phyloP scores from a whole-genome alignment of 306 rosid species.

The Cicer bijugum region DNA sequence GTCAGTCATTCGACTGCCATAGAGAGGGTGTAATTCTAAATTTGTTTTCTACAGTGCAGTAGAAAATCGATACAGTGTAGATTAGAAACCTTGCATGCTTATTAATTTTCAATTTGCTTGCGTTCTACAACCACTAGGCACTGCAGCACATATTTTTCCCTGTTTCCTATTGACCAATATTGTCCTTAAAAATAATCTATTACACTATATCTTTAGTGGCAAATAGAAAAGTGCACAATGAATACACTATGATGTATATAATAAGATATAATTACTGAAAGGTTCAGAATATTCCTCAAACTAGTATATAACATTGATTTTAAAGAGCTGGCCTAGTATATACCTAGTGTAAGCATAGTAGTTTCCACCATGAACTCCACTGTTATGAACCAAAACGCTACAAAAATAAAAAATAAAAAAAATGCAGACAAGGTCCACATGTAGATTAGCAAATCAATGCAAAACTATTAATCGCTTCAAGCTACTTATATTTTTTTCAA shows the following conservation, averaged over 20 bases:
- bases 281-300: conserved; percentile 17
- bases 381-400: conserved; percentile 92
- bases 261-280: conserved; percentile 4
- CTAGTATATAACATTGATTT: conserved; percentile 70
- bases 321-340: conserved; percentile 69
- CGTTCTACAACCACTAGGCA: neutral
- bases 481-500: neutral
- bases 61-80: too few species aligned
- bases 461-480: conserved; percentile 7
- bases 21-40: too few species aligned
- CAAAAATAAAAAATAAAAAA: conserved; percentile 36
- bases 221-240: conserved; percentile 22
- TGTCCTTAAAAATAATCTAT: too few species aligned
- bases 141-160: neutral
- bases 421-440: conserved; percentile 17
- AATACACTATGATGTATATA: neutral
- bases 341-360: conserved; percentile 71
- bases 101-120: too few species aligned
- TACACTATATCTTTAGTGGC: neutral
- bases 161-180: neutral
- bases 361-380: conserved; percentile 95
- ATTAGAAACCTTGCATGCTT: too few species aligned
- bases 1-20: too few species aligned
- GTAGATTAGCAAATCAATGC: conserved; percentile 1
- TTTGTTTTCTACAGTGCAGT: too few species aligned